Evolutionary conservation across 129 eudicot species (phyloP).

Genomic region (Artemisia annua): DNA sequence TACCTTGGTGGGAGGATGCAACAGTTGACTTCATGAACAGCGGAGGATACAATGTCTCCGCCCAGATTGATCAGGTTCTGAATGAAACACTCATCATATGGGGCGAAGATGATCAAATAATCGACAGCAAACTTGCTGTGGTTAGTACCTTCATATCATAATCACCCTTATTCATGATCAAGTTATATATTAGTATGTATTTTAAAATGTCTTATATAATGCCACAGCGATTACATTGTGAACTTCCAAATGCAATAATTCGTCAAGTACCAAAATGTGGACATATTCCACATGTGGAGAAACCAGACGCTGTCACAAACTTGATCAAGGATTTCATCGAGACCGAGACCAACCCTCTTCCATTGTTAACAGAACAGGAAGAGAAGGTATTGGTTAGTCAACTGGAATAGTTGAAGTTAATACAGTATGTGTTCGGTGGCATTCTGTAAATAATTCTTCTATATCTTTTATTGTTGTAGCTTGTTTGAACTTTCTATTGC

Average conservation of each 20-base stretch:
- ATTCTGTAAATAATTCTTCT: no score
- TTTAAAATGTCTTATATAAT: neutral
- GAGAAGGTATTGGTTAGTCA: slow-evolving; percentile 25
- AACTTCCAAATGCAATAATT: slow-evolving; percentile 70
- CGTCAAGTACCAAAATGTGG: slow-evolving; percentile 88
- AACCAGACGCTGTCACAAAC: slow-evolving; percentile 61
- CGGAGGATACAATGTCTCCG: slow-evolving; percentile 80
- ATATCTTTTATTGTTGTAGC: no score
- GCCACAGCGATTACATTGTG: slow-evolving; percentile 71
- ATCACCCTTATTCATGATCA: neutral
- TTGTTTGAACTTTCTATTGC: no score
- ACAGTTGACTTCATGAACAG: slow-evolving; percentile 85
- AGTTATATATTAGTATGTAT: neutral
- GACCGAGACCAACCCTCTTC: neutral
- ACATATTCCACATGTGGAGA: slow-evolving; percentile 91
- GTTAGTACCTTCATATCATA: slow-evolving; percentile 40
- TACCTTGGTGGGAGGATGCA: slow-evolving; percentile 99
- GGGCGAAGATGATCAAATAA: slow-evolving; percentile 89
- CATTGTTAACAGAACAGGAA: slow-evolving; percentile 15
- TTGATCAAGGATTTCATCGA: slow-evolving; percentile 59
- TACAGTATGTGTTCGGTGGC: no score
- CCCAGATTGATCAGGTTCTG: slow-evolving; percentile 61
- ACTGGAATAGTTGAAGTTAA: slow-evolving; percentile 21
- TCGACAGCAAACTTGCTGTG: slow-evolving; percentile 74
- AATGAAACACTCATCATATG: slow-evolving; percentile 78